phyloP scores from a whole-genome alignment of 257 asterid genomes.

The Echites panduratus region DNA sequence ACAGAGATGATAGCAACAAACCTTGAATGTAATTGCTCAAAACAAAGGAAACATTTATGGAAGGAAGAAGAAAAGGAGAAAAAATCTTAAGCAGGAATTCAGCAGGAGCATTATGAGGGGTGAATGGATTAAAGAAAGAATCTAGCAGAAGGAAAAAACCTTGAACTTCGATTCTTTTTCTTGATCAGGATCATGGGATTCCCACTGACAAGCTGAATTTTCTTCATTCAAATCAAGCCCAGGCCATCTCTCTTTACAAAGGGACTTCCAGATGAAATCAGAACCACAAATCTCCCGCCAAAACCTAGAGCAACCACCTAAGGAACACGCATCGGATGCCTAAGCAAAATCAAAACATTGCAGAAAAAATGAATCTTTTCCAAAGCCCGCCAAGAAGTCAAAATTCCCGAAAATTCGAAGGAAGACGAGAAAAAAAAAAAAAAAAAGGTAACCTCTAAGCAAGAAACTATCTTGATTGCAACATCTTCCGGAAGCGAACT shows the following conservation, averaged over 20 bases:
- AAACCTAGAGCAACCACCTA: conserved; percentile 79
- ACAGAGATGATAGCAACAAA: too few species aligned
- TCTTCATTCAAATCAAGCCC: conserved; percentile 21
- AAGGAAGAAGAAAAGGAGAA: too few species aligned
- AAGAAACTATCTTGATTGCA: conserved; percentile 59
- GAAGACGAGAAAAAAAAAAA: background rate
- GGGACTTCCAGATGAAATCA: conserved; percentile 60
- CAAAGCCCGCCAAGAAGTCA: conserved; percentile 12
- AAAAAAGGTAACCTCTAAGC: conserved; percentile 40
- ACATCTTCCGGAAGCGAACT: conserved; percentile 62
- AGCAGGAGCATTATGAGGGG: too few species aligned
- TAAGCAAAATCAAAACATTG: conserved; percentile 9
- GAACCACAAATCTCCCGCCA: conserved; percentile 77
- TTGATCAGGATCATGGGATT: too few species aligned
- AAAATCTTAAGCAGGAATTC: too few species aligned
- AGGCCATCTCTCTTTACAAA: conserved; percentile 69
- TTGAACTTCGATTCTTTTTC: too few species aligned
- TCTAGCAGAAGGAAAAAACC: too few species aligned
- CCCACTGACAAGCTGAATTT: conserved; percentile 17
- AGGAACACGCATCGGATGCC: conserved; percentile 69
- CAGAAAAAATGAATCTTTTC: conserved; percentile 4
- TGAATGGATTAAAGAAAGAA: too few species aligned
- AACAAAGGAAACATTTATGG: too few species aligned
- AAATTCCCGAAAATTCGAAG: background rate
- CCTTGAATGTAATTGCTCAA: too few species aligned